A percentile compares a stretch with the other conserved stretches of the same genome.
Conservation (phyloP, 768 basidiomycete species). For the Termitomyces sp. region DNA sequence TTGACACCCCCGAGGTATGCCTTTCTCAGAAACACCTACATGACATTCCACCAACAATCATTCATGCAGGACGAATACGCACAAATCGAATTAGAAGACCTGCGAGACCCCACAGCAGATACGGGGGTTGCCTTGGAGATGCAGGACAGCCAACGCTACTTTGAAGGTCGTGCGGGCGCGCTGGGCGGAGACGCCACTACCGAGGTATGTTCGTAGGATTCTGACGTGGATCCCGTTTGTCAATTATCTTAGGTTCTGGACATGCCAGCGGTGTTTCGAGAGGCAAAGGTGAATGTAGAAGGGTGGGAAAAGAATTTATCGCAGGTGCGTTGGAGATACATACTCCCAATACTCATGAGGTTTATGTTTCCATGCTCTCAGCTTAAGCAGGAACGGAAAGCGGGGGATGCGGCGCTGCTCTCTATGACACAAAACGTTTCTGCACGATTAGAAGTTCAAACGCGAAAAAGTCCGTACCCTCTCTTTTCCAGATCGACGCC, state of each 20-base stretch:
- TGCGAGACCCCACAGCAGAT: conserved; percentile 67
- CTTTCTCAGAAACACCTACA: not conserved
- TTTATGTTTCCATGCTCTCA: conserved; percentile 23
- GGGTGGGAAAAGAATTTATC: conserved; percentile 59
- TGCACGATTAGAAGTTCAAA: conserved; percentile 65
- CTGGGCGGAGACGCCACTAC: conserved; percentile 27
- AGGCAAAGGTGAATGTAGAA: conserved; percentile 44
- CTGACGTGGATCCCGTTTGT: too few species aligned
- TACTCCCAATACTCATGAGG: not conserved
- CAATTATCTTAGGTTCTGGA: conserved; percentile 38
- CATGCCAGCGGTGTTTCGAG: conserved; percentile 44
- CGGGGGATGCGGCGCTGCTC: conserved; percentile 64
- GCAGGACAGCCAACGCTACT: conserved; percentile 82
- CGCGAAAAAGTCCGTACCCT: conserved; percentile 55
- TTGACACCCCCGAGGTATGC: conserved; percentile 43
- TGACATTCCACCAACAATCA: not conserved
- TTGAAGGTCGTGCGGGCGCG: conserved; percentile 54
- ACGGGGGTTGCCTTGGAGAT: conserved; percentile 81
- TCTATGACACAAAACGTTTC: conserved; percentile 81
- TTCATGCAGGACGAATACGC: conserved; percentile 35
- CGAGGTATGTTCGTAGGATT: conserved; percentile 22
- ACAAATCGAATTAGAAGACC: conserved; percentile 82
- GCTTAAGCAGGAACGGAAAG: conserved; percentile 68
- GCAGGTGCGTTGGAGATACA: conserved; percentile 40
- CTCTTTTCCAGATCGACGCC: not conserved